Conservation (phyloP, 345 rosid species). For the Citrus sinensis region DNA sequence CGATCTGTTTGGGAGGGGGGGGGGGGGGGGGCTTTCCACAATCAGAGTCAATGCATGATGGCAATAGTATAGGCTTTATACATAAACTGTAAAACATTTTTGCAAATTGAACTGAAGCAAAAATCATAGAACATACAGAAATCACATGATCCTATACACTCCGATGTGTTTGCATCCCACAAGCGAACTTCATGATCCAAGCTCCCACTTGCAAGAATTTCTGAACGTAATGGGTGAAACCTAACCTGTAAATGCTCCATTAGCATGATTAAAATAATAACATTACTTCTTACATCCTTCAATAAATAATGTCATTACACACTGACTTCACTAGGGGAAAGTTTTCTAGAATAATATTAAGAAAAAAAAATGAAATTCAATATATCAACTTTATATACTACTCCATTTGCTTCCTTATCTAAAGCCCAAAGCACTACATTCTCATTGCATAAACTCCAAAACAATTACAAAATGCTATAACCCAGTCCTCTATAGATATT, state of each 20-base stretch:
- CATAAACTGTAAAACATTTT: background rate
- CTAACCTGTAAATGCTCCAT: conserved; percentile 59
- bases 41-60: background rate
- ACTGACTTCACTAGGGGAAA: background rate
- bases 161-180: conserved; percentile 74
- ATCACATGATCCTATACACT: conserved; percentile 67
- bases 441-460: background rate
- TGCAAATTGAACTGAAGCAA: background rate
- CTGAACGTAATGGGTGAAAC: conserved; percentile 71
- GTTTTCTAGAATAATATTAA: background rate
- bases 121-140: conserved; percentile 46
- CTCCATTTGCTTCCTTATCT: background rate
- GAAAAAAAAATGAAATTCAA: background rate
- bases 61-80: background rate
- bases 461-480: background rate
- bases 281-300: background rate
- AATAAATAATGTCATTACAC: background rate
- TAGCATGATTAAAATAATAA: background rate
- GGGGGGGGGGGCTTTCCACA: conserved; percentile 6
- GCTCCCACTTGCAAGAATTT: conserved; percentile 87
- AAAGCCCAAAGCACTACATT: background rate
- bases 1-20: conserved; percentile 37
- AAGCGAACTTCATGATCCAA: conserved; percentile 83
- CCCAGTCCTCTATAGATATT: background rate
- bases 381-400: background rate